A percentile compares a stretch with the other conserved stretches of the same genome.
Evolutionary conservation across 2,329 filamentous ascomycete species (phyloP).

Genomic region (Venturia oleaginea): DNA sequence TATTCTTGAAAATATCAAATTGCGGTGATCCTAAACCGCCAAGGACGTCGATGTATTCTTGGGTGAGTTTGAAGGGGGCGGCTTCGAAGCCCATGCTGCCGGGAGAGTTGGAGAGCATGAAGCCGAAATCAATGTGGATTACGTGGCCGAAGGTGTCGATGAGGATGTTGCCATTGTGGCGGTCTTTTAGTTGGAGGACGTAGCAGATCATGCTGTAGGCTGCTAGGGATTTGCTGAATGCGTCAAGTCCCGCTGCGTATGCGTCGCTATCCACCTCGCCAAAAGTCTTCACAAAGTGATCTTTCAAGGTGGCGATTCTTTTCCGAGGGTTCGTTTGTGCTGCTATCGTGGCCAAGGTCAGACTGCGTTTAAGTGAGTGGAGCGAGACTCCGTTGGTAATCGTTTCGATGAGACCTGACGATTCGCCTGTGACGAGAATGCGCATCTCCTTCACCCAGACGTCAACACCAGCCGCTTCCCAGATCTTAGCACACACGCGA

Average conservation of each 20-base stretch:
- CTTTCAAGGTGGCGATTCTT: slow-evolving; percentile 69
- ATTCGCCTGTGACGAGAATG: slow-evolving; percentile 77
- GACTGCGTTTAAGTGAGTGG: slow-evolving; percentile 72
- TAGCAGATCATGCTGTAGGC: slow-evolving; percentile 83
- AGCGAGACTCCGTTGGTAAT: slow-evolving; percentile 84
- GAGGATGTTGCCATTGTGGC: slow-evolving; percentile 79
- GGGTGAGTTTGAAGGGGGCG: slow-evolving; percentile 76
- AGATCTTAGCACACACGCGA: slow-evolving; percentile 71
- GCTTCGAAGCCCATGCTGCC: slow-evolving; percentile 80
- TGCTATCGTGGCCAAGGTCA: slow-evolving; percentile 67
- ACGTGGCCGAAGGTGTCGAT: slow-evolving; percentile 82
- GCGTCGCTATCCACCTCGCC: slow-evolving; percentile 59
- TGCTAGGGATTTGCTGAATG: slow-evolving; percentile 72
- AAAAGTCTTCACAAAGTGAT: slow-evolving; percentile 75
- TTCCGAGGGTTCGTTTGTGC: slow-evolving; percentile 63
- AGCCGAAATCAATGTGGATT: slow-evolving; percentile 82
- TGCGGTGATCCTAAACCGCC: slow-evolving; percentile 62
- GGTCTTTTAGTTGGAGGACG: slow-evolving; percentile 73
- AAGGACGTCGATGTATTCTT: slow-evolving; percentile 77
- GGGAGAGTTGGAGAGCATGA: slow-evolving; percentile 81
- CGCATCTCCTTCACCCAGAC: slow-evolving; percentile 90
- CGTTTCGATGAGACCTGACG: slow-evolving; percentile 75
- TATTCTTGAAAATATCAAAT: slow-evolving; percentile 65
- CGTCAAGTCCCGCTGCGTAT: slow-evolving; percentile 63
- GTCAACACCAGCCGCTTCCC: slow-evolving; percentile 61